These are phyloP conservation scores for Globisporangium lucens DNA, from an alignment of 352 stramenopile genomes.

Conservation along the genomic window DNA sequence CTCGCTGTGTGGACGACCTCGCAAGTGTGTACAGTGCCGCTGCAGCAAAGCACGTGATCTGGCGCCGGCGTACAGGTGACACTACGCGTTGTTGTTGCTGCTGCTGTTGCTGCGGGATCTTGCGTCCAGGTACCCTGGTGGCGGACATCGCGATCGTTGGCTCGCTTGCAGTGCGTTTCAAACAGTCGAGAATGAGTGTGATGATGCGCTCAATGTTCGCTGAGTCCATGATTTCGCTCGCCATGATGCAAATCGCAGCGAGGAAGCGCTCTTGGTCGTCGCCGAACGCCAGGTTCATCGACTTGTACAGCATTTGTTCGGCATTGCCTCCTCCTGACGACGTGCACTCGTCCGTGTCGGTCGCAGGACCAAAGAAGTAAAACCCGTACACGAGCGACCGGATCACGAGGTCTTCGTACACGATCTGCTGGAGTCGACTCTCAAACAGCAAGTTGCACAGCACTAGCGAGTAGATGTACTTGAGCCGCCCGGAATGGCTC, in stretches of 20 bases:
- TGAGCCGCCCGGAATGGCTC: slow-evolving; percentile 35
- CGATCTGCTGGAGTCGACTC: slow-evolving; percentile 52
- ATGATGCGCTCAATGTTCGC: slow-evolving; percentile 64
- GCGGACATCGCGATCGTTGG: slow-evolving; percentile 10
- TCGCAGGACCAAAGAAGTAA: slow-evolving; percentile 30
- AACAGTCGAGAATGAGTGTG: slow-evolving; percentile 41
- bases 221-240: slow-evolving; percentile 56
- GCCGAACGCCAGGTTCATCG: slow-evolving; percentile 44
- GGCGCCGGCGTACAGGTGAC: slow-evolving; percentile 29
- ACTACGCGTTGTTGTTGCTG: slow-evolving; percentile 14
- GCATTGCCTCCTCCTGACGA: neutral
- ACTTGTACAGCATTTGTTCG: slow-evolving; percentile 21
- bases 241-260: slow-evolving; percentile 59
- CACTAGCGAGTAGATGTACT: slow-evolving; percentile 61
- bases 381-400: slow-evolving; percentile 52
- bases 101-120: neutral
- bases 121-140: neutral
- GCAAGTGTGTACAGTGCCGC: slow-evolving; percentile 54
- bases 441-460: slow-evolving; percentile 74
- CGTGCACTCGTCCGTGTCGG: slow-evolving; percentile 6
- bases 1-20: slow-evolving; percentile 47
- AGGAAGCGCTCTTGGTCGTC: slow-evolving; percentile 72
- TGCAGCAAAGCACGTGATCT: slow-evolving; percentile 45
- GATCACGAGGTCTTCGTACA: slow-evolving; percentile 58
- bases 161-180: slow-evolving; percentile 22